Evolutionary conservation across 78 protist genomes (phyloP), one percentile per base, ranked within the genome.

Genomic region (Anaeramoeba flamelloides): DNA sequence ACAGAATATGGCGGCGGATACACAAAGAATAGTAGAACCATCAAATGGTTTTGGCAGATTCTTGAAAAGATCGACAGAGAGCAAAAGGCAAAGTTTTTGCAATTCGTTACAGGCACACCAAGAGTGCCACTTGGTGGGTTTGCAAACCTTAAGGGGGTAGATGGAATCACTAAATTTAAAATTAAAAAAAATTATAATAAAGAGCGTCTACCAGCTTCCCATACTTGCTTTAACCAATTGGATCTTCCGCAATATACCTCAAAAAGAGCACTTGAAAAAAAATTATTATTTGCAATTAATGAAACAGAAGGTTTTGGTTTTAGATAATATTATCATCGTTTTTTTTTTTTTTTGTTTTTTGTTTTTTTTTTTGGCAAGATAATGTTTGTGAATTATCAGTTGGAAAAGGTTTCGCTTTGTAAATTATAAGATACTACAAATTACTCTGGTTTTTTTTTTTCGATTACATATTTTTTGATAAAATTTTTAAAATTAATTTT

Each of bases 101-200:
- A 93, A 85, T 94, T 94, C 64, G 92, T 93, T 75, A 92, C 96
- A 8, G 93, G 93, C 26, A 82, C 93, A 3, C 78, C 82, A 3
- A 87, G 88, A 0, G 89, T 90, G 26, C 93, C 93, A 1, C 33
- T 86, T 40, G 81, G 77, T 17, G 92, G 92, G 12, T 89, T 89
- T 83, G 0, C 64, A 26, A 86, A 87, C 2, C 41, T 87, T 38
- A 78, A 78, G 1, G 90, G 81, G 74, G 74, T 26, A 75, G 31
- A 77, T 65, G 88, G 86, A 36, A 4, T 17, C 12, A 79, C 69
- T 3, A 0, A 31, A 37, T 85, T 87, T 30, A 33, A 1, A 41
- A 87, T 87, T 38, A 40, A 77, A 32, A 1, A 36, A 1, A 40
- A 1, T 31, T 32, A 0, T 0, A 26, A 31, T 22, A 30, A 53